phyloP scores from a whole-genome alignment of 2,329 filamentous ascomycete genomes.

The Acarospora socialis region DNA sequence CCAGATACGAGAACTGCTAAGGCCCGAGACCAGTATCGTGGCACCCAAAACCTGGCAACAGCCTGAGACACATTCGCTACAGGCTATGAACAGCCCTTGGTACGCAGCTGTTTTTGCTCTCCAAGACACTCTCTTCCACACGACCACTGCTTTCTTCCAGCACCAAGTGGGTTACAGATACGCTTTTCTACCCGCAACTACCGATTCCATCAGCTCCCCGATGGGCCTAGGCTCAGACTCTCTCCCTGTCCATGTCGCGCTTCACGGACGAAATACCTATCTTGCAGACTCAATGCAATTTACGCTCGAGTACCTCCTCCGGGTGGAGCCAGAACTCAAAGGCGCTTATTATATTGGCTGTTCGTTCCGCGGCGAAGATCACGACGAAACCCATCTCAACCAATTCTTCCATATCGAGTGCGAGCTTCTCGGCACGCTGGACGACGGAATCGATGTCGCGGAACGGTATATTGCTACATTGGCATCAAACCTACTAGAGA shows the following conservation, averaged over 20 bases:
- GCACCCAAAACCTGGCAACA: too few species aligned
- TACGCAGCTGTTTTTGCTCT: too few species aligned
- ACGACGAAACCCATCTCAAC: constrained; percentile 10
- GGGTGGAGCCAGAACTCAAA: not conserved
- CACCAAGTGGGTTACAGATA: too few species aligned
- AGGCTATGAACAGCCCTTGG: too few species aligned
- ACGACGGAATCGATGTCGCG: constrained; percentile 6
- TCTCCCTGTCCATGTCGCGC: constrained; percentile 5
- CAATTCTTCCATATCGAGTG: constrained; percentile 13
- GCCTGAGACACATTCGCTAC: too few species aligned
- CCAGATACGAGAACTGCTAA: too few species aligned
- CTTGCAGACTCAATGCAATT: constrained; percentile 12
- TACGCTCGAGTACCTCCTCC: constrained; percentile 10
- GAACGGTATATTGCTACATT: too few species aligned
- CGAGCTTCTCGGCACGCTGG: constrained; percentile 8
- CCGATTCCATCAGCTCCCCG: constrained; percentile 10
- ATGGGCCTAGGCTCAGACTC: constrained; percentile 12
- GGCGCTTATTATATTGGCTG: constrained; percentile 10
- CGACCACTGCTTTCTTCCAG: too few species aligned
- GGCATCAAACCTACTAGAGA: too few species aligned
- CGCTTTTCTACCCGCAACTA: constrained; percentile 7
- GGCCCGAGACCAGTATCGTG: too few species aligned
- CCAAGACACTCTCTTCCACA: too few species aligned
- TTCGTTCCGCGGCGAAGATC: constrained; percentile 11
- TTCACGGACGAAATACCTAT: constrained; percentile 7